phyloP scores from a whole-genome alignment of 1,284 basidiomycete species.

The Cutaneotrichosporon sp. region DNA sequence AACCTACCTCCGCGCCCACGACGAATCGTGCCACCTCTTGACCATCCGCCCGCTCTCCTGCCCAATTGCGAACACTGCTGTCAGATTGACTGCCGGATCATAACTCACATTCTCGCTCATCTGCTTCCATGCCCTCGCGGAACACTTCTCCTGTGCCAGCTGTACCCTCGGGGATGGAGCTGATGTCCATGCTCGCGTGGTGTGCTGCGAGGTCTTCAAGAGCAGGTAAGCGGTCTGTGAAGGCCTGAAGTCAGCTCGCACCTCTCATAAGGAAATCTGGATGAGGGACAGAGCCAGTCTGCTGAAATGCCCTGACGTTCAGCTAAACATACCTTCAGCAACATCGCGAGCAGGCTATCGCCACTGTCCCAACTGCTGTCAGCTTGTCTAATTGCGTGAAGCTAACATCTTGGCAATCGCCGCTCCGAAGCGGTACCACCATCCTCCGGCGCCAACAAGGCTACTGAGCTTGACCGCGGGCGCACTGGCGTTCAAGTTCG shows the following conservation, averaged over 20 bases:
- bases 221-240: constrained; percentile 71
- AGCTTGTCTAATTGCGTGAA: background rate
- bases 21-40: constrained; percentile 76
- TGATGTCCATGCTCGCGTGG: constrained; percentile 65
- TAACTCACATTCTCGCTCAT: constrained; percentile 76
- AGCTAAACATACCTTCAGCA: constrained; percentile 61
- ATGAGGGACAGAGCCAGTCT: no score
- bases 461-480: constrained; percentile 72
- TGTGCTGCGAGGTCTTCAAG: constrained; percentile 87
- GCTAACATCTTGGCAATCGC: constrained; percentile 61
- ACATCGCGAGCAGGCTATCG: constrained; percentile 55
- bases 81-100: constrained; percentile 10
- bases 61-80: constrained; percentile 56
- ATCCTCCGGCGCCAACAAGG: constrained; percentile 78
- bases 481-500: constrained; percentile 80
- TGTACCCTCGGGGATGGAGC: constrained; percentile 48
- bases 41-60: constrained; percentile 73
- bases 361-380: constrained; percentile 24
- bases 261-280: no score
- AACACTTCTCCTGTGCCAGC: constrained; percentile 64
- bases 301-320: background rate
- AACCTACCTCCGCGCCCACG: constrained; percentile 21
- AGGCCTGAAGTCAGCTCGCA: constrained; percentile 60
- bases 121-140: constrained; percentile 80
- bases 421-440: constrained; percentile 86